Evolutionary conservation across 176 grass and related monocot species (phyloP), one percentile per base, ranked within the genome.

Genomic region (Zoysia japonica): DNA sequence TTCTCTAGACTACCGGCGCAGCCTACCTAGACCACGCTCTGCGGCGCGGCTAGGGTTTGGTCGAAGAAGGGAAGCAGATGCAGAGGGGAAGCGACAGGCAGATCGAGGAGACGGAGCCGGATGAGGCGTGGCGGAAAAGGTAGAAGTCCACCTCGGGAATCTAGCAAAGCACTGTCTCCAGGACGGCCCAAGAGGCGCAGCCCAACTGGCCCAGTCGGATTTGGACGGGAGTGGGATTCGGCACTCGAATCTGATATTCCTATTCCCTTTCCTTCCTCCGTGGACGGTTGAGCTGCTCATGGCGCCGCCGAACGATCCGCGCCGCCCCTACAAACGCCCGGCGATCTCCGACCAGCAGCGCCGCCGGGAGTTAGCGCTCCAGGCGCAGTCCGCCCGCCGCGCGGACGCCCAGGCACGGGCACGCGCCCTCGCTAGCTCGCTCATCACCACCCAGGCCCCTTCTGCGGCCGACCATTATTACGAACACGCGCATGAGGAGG

Each of bases 271-370:
- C 28, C 28, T 28, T 28, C 28, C 28, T 28, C 61, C 0, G 57
- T 35, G 10, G 57, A 28, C 28, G 28, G 28, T 28, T 28, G 57
- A 28, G 1, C 56, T 2, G 56, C 55, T 70, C 41, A 88, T 83
- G 89, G 75, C 85, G 86, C 79, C 91, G 67, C 89, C 88, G 41
- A 85, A 78, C 12, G 89, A 86, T 4, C 78, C 75, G 78, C 88
- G 92, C 67, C 88, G 92, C 9, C 78, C 92, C 38, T 90, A 92
- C 84, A 98, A 98, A 86, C 86, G 92, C 16, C 75, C 84, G 9
- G 62, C 88, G 35, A 90, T 97, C 74, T 98, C 95, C 13, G 95
- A 98, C 80, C 95, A 98, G 89, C 92, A 98, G 90, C 88, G 92
- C 80, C 88, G 95, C 70, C 90, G 92, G 38, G 92, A 94, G 78